Evolutionary conservation across 805 yeast genomes (phyloP), one percentile per base, ranked within the genome.

Genomic region (Barnettozyma botsteinii): DNA sequence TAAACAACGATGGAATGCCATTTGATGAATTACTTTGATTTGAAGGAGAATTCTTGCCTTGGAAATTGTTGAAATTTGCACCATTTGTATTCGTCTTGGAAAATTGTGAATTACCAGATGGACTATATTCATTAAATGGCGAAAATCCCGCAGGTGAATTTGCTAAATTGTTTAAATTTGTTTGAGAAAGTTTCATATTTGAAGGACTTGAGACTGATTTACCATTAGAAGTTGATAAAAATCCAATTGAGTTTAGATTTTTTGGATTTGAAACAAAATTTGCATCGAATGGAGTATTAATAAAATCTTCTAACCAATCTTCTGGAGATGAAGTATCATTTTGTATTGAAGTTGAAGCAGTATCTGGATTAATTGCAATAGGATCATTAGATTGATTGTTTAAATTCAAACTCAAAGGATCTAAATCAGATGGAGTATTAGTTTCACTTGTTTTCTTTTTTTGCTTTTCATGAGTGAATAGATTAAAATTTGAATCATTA

Each of bases 291-390:
- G 87, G 85, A 1, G 85, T 75, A 40, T 69, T 77, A 36, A 83
- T 75, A 49, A 84, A 81, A 46, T 81, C 87, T 24, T 77, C 70
- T 13, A 84, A 62, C 89, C 91, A 81, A 43, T 77, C 81, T 22
- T 73, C 75, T 9, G 64, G 59, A 3, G 55, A 45, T 37, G 59
- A 38, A 40, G 46, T 40, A 18, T 50, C 50, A 28, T 53, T 53
- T 24, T 47, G 51, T 15, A 46, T 44, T 0, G 52, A 44, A 37
- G 43, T 45, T 4, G 55, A 48, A 6, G 46, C 40, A 10, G 49
- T 41, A 10, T 40, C 40, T 7, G 34, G 14, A n/a, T 42, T 40
- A 12, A 46, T 28, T 3, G 34, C 19, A n/a, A 23, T 15, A 15
- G 33, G 39, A 26, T 31, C 34, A 19, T 15, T 12, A 10, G 28